Conservation (phyloP, 192 early-diverging fungal species). For the Lunasporangiospora selenospora region DNA sequence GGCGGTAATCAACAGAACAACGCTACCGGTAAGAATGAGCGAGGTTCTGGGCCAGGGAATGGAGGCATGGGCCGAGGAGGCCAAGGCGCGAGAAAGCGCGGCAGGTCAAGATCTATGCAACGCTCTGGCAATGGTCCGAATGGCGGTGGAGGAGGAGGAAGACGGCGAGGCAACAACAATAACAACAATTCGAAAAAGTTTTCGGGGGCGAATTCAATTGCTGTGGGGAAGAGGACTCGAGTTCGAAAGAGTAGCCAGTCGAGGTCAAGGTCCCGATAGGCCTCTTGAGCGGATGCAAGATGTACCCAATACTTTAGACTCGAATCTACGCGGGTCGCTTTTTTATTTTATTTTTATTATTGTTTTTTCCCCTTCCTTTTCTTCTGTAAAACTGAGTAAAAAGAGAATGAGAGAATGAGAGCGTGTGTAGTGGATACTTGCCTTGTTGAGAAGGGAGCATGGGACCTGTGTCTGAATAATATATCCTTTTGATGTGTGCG, state of each 20-base stretch:
- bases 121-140: no score
- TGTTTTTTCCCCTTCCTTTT: neutral
- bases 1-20: no score
- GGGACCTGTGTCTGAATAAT: neutral
- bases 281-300: no score
- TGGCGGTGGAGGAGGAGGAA: slow-evolving; percentile 6
- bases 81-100: neutral
- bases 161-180: slow-evolving; percentile 8
- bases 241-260: slow-evolving; percentile 16
- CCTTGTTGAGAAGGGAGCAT: neutral
- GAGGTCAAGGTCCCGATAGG: slow-evolving; percentile 10
- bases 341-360: neutral
- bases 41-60: no score
- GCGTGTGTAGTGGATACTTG: no score
- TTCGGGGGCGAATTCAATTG: slow-evolving; percentile 25
- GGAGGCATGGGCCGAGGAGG: slow-evolving; percentile 12
- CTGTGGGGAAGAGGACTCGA: slow-evolving; percentile 21
- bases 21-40: no score
- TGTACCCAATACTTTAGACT: no score
- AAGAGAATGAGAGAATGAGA: no score
- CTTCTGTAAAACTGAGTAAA: neutral
- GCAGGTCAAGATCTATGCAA: no score
- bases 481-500: neutral
- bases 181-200: no score
- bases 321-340: no score